Evolutionary conservation across 2,329 filamentous ascomycete genomes (phyloP).

Genomic region (Aspergillus thermomutatus): DNA sequence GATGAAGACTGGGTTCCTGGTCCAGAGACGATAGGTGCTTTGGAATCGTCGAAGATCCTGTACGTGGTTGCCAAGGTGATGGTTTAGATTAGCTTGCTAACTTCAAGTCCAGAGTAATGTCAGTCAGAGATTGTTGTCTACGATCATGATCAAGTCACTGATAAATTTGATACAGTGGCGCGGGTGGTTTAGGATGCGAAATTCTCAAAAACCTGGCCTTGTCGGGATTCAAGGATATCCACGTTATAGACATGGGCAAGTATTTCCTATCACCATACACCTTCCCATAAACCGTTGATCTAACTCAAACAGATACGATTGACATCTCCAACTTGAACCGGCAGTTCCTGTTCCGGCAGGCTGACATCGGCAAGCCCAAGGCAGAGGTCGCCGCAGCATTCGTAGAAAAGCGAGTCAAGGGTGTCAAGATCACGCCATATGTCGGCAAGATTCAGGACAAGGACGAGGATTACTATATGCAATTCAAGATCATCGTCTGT

Average conservation of each 20-base stretch:
- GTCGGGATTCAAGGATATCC: slow-evolving; percentile 93
- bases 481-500: slow-evolving; percentile 91
- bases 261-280: slow-evolving; percentile 3
- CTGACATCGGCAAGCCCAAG: slow-evolving; percentile 90
- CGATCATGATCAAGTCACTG: slow-evolving; percentile 21
- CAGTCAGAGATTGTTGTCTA: slow-evolving; percentile 22
- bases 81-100: slow-evolving; percentile 18
- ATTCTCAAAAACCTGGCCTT: slow-evolving; percentile 94
- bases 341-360: slow-evolving; percentile 90
- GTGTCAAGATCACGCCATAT: slow-evolving; percentile 89
- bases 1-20: slow-evolving; percentile 59
- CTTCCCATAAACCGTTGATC: background rate
- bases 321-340: slow-evolving; percentile 97
- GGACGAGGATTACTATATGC: slow-evolving; percentile 93
- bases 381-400: slow-evolving; percentile 90
- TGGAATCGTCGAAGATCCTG: slow-evolving; percentile 73
- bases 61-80: slow-evolving; percentile 41
- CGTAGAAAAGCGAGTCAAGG: slow-evolving; percentile 83
- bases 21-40: slow-evolving; percentile 50
- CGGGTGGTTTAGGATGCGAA: slow-evolving; percentile 91
- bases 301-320: slow-evolving; percentile 72
- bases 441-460: slow-evolving; percentile 97
- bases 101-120: slow-evolving; percentile 49
- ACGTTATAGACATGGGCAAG: slow-evolving; percentile 97
- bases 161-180: slow-evolving; percentile 61